A percentile compares a stretch with the other conserved stretches of the same genome.
phyloP scores from a whole-genome alignment of 1,284 basidiomycete species.

The Tilletia horrida region DNA sequence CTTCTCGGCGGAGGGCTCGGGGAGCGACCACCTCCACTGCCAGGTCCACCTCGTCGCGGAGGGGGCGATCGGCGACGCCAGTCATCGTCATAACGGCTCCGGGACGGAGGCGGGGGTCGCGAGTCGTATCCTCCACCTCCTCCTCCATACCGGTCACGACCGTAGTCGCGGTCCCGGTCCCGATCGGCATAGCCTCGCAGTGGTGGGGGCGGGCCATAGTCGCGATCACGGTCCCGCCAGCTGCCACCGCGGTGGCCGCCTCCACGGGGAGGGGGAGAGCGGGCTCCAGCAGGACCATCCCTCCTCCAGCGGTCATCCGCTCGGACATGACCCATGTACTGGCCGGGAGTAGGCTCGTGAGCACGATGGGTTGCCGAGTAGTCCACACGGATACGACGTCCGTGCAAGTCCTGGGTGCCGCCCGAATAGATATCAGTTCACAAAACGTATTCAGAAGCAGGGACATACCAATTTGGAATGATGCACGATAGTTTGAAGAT shows the following conservation, averaged over 20 bases:
- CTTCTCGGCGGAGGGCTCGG: constrained; percentile 13
- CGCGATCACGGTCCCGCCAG: constrained; percentile 16
- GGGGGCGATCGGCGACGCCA: constrained; percentile 15
- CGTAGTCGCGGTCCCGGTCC: neutral
- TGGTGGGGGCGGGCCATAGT: constrained; percentile 15
- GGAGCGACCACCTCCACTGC: neutral
- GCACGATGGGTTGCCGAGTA: constrained; percentile 89
- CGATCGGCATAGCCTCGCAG: constrained; percentile 14
- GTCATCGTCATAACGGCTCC: constrained; percentile 5
- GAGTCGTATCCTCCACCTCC: constrained; percentile 5
- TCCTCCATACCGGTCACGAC: constrained; percentile 1
- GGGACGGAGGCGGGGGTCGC: constrained; percentile 13
- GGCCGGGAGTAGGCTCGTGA: constrained; percentile 91
- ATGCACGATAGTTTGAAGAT: neutral
- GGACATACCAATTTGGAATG: too few relatives aligned
- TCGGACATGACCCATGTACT: constrained; percentile 63
- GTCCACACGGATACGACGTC: constrained; percentile 91
- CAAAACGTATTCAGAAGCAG: too few relatives aligned
- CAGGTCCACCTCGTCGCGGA: neutral
- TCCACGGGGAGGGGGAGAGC: constrained; percentile 18
- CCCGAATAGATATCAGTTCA: neutral
- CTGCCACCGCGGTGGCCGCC: constrained; percentile 17
- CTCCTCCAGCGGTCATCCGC: constrained; percentile 35
- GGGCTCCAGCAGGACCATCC: neutral
- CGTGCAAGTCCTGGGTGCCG: constrained; percentile 74